A percentile compares a stretch with the other conserved stretches of the same genome.
phyloP scores from a whole-genome alignment of 23 red algal species.

The Gracilaria domingensis region DNA sequence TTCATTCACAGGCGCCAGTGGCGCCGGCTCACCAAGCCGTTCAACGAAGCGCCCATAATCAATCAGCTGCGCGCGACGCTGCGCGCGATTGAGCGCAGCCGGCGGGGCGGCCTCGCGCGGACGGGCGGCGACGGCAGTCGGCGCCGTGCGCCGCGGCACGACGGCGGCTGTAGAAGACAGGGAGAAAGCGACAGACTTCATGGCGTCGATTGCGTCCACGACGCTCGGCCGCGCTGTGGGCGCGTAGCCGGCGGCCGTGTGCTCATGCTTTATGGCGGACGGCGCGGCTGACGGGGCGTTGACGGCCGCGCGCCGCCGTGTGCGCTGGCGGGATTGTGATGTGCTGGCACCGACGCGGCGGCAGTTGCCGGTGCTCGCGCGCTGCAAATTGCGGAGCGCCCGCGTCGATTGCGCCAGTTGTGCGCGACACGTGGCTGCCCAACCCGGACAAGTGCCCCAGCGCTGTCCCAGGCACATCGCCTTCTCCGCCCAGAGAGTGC shows the following conservation, averaged over 20 bases:
- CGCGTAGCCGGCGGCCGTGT: not conserved
- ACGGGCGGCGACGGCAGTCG: not conserved
- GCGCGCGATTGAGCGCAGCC: not conserved
- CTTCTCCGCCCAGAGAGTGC: too few species aligned
- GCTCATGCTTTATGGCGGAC: not conserved
- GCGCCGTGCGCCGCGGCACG: not conserved
- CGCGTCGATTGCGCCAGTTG: not conserved
- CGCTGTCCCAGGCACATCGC: too few species aligned
- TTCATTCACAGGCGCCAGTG: not conserved
- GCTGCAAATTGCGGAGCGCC: not conserved
- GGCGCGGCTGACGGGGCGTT: not conserved
- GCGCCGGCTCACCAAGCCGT: not conserved
- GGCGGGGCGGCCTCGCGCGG: not conserved
- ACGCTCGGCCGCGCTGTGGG: not conserved
- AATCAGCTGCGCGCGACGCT: not conserved
- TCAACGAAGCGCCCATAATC: not conserved
- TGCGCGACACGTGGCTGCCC: not conserved
- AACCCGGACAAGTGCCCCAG: not conserved
- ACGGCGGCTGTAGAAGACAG: not conserved
- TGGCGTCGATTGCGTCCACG: not conserved
- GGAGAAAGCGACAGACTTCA: not conserved
- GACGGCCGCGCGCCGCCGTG: not conserved
- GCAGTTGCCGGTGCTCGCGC: not conserved
- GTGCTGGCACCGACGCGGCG: conserved; percentile 15
- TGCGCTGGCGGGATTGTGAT: conserved; percentile 6